Evolutionary conservation across 768 basidiomycete species (phyloP).

Genomic region (Podaxis sp.): DNA sequence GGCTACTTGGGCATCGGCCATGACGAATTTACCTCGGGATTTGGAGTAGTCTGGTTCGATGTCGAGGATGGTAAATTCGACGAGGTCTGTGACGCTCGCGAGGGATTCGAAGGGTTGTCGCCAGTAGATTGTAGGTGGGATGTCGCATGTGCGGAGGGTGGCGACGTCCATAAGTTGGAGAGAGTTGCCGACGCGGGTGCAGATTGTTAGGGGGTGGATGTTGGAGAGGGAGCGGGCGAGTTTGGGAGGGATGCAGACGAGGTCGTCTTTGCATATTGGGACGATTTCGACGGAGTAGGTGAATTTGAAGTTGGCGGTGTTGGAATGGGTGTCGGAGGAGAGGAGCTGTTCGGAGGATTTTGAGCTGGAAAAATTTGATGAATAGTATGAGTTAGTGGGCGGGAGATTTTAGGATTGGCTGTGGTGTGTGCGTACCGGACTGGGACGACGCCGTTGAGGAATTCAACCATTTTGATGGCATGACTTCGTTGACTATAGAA

Average conservation of each 20-base stretch:
- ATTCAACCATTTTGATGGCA: conserved; percentile 96
- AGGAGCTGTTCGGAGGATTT: conserved; percentile 95
- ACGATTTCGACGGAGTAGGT: conserved; percentile 97
- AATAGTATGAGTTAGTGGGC: neutral
- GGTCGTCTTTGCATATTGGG: conserved; percentile 97
- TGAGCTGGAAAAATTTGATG: conserved; percentile 45
- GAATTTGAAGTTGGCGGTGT: conserved; percentile 95
- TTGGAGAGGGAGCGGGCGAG: conserved; percentile 82
- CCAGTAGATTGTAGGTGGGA: conserved; percentile 83
- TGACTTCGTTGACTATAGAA: conserved; percentile 91
- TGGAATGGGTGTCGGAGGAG: conserved; percentile 88
- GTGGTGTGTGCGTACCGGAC: conserved; percentile 57
- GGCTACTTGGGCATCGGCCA: conserved; percentile 84
- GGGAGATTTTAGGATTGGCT: neutral
- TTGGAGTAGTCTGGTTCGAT: conserved; percentile 72
- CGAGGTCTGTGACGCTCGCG: conserved; percentile 77
- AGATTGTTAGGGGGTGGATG: conserved; percentile 85
- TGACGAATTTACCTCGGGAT: conserved; percentile 72
- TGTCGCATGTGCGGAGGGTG: conserved; percentile 81
- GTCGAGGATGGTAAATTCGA: conserved; percentile 95
- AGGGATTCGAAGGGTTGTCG: conserved; percentile 86
- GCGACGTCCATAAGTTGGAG: conserved; percentile 88
- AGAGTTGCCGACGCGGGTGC: conserved; percentile 89
- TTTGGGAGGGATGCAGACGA: conserved; percentile 84
- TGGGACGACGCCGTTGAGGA: conserved; percentile 84